A percentile compares a stretch with the other conserved stretches of the same genome.
Evolutionary conservation across 2,329 filamentous ascomycete species (phyloP).

Genomic region (Magnaporthiopsis incrustans): DNA sequence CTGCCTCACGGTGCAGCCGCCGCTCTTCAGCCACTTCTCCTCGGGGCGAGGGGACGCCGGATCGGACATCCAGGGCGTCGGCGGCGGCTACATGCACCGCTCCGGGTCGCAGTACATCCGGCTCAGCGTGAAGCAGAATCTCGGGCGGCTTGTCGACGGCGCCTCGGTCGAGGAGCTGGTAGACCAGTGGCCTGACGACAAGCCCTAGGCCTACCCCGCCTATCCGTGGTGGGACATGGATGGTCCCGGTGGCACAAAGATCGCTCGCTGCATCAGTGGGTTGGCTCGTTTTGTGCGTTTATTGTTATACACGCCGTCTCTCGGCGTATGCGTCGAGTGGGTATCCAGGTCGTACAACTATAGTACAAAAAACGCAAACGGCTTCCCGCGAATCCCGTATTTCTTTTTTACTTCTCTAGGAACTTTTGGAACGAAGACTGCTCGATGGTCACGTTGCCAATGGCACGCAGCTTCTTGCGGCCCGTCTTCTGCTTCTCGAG

Average conservation of each 20-base stretch:
- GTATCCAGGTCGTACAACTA: not conserved
- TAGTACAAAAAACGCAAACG: not conserved
- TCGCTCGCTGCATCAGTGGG: too few species aligned
- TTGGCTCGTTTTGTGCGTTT: not conserved
- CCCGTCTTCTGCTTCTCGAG: constrained; percentile 97
- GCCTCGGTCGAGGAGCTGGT: constrained; percentile 6
- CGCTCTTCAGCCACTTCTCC: constrained; percentile 21
- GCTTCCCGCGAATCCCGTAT: not conserved
- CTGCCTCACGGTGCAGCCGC: constrained; percentile 23
- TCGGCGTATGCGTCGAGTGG: not conserved
- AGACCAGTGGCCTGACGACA: constrained; percentile 19
- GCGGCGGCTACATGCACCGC: constrained; percentile 19
- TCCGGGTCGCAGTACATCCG: constrained; percentile 20
- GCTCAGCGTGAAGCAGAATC: constrained; percentile 20
- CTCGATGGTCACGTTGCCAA: constrained; percentile 92
- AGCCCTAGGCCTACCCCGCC: too few species aligned
- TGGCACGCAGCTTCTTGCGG: constrained; percentile 73
- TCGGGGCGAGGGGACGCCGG: constrained; percentile 11
- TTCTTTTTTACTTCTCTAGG: constrained; percentile 58
- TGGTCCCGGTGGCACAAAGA: too few species aligned
- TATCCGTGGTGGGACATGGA: too few species aligned
- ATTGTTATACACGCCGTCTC: not conserved
- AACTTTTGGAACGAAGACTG: constrained; percentile 94
- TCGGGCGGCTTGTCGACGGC: constrained; percentile 17
- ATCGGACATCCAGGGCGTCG: constrained; percentile 20